phyloP scores from a whole-genome alignment of 2,329 filamentous ascomycete species.

The Fusarium phyllophilum region DNA sequence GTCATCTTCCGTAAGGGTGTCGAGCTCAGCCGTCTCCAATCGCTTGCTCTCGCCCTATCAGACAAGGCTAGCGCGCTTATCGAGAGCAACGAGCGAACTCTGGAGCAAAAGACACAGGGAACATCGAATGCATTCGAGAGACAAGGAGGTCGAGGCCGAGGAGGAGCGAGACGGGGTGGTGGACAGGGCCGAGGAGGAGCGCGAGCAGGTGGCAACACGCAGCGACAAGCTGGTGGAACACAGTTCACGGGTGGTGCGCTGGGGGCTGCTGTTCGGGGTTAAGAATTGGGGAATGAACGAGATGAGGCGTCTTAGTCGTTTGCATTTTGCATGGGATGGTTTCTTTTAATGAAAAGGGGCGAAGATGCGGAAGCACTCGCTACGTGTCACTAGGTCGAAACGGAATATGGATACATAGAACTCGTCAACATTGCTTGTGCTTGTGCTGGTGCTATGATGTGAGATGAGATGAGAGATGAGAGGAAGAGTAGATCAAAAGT shows the following conservation, averaged over 20 bases:
- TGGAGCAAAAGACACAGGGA: slow-evolving; percentile 96
- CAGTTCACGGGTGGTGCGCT: slow-evolving; percentile 86
- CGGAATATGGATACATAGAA: slow-evolving; percentile 48
- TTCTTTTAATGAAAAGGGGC: slow-evolving; percentile 49
- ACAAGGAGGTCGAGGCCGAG: slow-evolving; percentile 81
- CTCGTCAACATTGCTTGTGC: slow-evolving; percentile 36
- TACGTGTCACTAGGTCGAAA: slow-evolving; percentile 49
- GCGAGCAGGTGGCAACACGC: slow-evolving; percentile 65
- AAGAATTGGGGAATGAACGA: slow-evolving; percentile 46
- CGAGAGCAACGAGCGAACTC: slow-evolving; percentile 95
- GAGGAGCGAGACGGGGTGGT: slow-evolving; percentile 71
- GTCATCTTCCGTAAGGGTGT: slow-evolving; percentile 99
- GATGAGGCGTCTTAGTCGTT: slow-evolving; percentile 48
- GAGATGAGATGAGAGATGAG: slow-evolving; percentile 19
- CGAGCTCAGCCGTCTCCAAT: slow-evolving; percentile 95
- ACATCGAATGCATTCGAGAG: slow-evolving; percentile 95
- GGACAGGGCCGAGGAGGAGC: slow-evolving; percentile 71
- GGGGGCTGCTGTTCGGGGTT: slow-evolving; percentile 73
- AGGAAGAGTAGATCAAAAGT: slow-evolving; percentile 13
- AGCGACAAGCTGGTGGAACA: slow-evolving; percentile 76
- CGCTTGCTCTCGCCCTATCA: slow-evolving; percentile 89
- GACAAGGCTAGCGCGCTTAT: slow-evolving; percentile 97
- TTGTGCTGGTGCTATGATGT: slow-evolving; percentile 27
- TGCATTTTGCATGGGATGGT: slow-evolving; percentile 51
- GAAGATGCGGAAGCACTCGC: slow-evolving; percentile 49